phyloP scores from a whole-genome alignment of 768 basidiomycete species.

The Amylocystis lapponica region DNA sequence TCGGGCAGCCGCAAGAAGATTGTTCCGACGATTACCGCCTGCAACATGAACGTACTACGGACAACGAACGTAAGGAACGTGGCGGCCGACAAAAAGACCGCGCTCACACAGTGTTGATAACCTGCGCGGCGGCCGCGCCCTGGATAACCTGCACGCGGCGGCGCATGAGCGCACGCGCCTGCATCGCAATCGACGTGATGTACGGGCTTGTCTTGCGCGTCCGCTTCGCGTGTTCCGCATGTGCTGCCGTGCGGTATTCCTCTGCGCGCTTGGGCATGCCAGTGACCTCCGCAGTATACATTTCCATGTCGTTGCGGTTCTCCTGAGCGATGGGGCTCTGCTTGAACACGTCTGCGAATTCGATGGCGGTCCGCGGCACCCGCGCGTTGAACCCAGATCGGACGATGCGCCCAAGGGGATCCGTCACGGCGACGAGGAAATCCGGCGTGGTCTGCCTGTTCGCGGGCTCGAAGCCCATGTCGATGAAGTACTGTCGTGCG shows the following conservation, averaged over 20 bases:
- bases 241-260: slow-evolving; percentile 43
- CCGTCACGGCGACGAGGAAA: slow-evolving; percentile 55
- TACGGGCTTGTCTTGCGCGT: slow-evolving; percentile 34
- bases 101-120: slow-evolving; percentile 21
- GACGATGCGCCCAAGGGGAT: slow-evolving; percentile 51
- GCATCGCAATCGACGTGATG: slow-evolving; percentile 30
- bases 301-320: slow-evolving; percentile 42
- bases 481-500: slow-evolving; percentile 67
- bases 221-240: slow-evolving; percentile 44
- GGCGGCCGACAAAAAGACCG: too few species aligned
- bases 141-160: slow-evolving; percentile 30
- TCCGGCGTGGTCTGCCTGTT: slow-evolving; percentile 56
- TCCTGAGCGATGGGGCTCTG: slow-evolving; percentile 33
- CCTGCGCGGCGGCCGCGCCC: slow-evolving; percentile 23
- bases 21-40: slow-evolving; percentile 52
- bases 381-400: slow-evolving; percentile 34
- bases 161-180: slow-evolving; percentile 29
- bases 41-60: slow-evolving; percentile 48
- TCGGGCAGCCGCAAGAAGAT: slow-evolving; percentile 56
- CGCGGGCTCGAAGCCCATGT: slow-evolving; percentile 52
- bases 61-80: too few species aligned
- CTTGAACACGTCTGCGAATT: slow-evolving; percentile 40
- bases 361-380: slow-evolving; percentile 48
- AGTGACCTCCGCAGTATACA: slow-evolving; percentile 39
- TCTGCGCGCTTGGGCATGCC: slow-evolving; percentile 37